Evolutionary conservation across 1,284 basidiomycete species (phyloP).

Genomic region (Cystobasidiaceae sp.): DNA sequence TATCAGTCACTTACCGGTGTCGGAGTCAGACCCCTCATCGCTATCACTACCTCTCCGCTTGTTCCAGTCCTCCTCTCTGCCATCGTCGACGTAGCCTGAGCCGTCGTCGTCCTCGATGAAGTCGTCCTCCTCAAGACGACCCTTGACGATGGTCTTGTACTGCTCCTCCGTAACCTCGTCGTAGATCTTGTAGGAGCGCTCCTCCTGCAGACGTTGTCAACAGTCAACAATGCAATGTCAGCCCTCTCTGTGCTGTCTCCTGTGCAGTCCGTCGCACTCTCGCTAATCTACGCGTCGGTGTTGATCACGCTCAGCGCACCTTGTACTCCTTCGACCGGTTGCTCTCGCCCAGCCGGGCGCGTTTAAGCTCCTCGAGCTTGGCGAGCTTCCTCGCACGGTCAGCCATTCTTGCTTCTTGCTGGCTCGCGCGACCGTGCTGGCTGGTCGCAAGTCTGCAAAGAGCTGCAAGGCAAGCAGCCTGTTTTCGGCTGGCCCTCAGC

Average conservation of each 20-base stretch:
- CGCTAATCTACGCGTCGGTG: constrained; percentile 11
- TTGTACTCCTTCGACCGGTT: constrained; percentile 51
- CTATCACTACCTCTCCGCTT: constrained; percentile 43
- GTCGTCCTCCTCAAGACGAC: constrained; percentile 84
- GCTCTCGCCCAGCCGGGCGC: constrained; percentile 48
- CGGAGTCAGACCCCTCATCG: constrained; percentile 50
- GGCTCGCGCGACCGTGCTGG: background rate
- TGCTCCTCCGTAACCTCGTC: constrained; percentile 90
- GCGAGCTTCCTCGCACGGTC: constrained; percentile 21
- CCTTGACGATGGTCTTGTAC: constrained; percentile 80
- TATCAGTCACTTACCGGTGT: constrained; percentile 41
- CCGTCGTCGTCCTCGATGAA: constrained; percentile 94
- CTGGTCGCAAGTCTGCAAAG: too few species aligned
- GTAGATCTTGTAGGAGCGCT: constrained; percentile 71
- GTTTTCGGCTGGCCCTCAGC: too few species aligned
- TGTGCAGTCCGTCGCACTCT: too few species aligned
- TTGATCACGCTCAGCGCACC: constrained; percentile 41
- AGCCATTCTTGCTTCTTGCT: constrained; percentile 16
- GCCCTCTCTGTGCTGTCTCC: background rate
- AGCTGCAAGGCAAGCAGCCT: too few species aligned
- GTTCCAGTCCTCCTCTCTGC: constrained; percentile 79
- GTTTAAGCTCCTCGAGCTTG: constrained; percentile 49
- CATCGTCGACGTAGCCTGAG: constrained; percentile 89
- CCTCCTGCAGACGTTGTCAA: too few species aligned
- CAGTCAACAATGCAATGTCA: background rate